Evolutionary conservation across 129 eudicot genomes (phyloP), one percentile per base, ranked within the genome.

Genomic region (Tagetes erecta): DNA sequence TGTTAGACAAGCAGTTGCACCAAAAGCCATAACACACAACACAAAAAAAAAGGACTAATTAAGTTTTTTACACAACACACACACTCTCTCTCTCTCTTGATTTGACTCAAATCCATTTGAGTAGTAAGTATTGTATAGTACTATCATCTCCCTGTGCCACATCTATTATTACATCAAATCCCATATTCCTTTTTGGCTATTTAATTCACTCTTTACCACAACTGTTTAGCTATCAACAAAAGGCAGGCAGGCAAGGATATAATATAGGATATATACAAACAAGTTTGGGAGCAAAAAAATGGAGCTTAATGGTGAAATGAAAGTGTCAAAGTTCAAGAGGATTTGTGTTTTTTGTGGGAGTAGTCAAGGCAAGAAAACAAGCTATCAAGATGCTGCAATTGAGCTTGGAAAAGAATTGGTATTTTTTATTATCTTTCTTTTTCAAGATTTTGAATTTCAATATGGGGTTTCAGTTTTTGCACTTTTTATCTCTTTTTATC

Each of bases 271-370:
- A 6, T 3, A 27, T 53, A 14, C 2, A 51, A 51, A 13, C 57
- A 51, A 51, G 57, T 51, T 51, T 1, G 6, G n/a, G 27, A 55
- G 34, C 1, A 2, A 1, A 59, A 34, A 58, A 59, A 91, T 88
- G 97, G 96, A 88, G 84, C 83, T 74, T 68, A 79, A 80, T 68
- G 77, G 78, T 82, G 96, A 88, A 78, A 76, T 83, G 77, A 88
- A 75, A 74, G 67, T 41, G 62, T 90, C 97, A 40, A 94, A 64
- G 80, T 94, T 94, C 81, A 89, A 86, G 84, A 84, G 93, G 76
- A 91, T 94, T 75, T 94, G 98, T 90, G 98, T 94, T 6, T 94
- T 94, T 59, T 94, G 98, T 86, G 98, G 98, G 70, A 94, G 98
- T 77, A 90, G 98, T 66, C 98, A 90, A 78, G 98, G 98, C 68